These are phyloP conservation scores for Grammothele lineata DNA, from an alignment of 768 basidiomycete genomes.

Conservation along the genomic window DNA sequence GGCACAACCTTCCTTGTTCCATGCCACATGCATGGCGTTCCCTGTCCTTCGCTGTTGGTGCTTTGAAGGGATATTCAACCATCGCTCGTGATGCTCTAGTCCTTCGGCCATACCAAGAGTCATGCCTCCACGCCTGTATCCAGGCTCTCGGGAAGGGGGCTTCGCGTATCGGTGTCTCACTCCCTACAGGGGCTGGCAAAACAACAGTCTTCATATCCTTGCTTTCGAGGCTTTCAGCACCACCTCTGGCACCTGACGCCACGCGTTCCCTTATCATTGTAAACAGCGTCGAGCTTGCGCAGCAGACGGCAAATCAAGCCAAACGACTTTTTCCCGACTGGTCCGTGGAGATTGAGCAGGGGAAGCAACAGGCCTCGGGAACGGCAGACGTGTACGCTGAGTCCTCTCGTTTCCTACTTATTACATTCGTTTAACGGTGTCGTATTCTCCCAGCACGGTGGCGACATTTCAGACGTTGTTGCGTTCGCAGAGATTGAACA, in stretches of 20 bases:
- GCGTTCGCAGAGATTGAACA: slow-evolving; percentile 56
- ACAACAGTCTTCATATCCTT: slow-evolving; percentile 90
- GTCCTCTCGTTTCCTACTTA: no score
- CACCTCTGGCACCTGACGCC: slow-evolving; percentile 38
- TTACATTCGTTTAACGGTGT: neutral
- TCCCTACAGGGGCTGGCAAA: slow-evolving; percentile 85
- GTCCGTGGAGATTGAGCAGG: slow-evolving; percentile 92
- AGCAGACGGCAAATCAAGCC: slow-evolving; percentile 78
- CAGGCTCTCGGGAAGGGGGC: slow-evolving; percentile 64
- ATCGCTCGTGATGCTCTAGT: slow-evolving; percentile 4
- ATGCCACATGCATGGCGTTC: slow-evolving; percentile 12
- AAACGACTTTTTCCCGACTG: slow-evolving; percentile 61
- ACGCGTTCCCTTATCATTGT: slow-evolving; percentile 76
- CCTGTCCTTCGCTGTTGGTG: neutral
- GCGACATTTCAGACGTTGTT: slow-evolving; percentile 87
- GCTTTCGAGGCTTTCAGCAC: slow-evolving; percentile 56
- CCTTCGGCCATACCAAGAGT: slow-evolving; percentile 86
- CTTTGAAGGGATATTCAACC: neutral
- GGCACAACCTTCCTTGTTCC: slow-evolving; percentile 4
- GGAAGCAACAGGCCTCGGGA: slow-evolving; percentile 74
- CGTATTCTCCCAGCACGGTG: slow-evolving; percentile 55
- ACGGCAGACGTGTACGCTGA: slow-evolving; percentile 81
- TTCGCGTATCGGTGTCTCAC: slow-evolving; percentile 75
- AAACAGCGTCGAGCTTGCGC: slow-evolving; percentile 84
- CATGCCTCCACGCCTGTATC: slow-evolving; percentile 72